Evolutionary conservation across 352 stramenopile genomes (phyloP).

Genomic region (Globisporangium alternatum): DNA sequence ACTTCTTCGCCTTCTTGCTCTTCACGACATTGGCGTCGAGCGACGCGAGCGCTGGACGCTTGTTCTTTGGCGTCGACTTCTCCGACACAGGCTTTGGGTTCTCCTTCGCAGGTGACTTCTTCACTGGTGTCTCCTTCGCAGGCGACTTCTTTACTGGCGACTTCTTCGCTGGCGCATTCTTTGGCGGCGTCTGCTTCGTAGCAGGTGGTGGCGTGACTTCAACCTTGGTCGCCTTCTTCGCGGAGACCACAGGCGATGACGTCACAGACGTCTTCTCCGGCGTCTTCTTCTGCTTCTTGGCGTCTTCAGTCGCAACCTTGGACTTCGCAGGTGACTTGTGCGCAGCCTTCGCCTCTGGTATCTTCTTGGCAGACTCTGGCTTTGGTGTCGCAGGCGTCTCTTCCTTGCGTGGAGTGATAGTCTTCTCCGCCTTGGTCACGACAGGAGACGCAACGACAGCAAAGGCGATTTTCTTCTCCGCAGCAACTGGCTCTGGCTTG

Average conservation of each 20-base stretch:
- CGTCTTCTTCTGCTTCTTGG: constrained; percentile 9
- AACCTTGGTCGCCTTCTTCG: background rate
- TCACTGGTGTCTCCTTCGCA: background rate
- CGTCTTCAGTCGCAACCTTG: constrained; percentile 1
- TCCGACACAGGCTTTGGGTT: background rate
- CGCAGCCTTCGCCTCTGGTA: constrained; percentile 1
- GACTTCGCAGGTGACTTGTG: constrained; percentile 12
- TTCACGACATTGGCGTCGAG: constrained; percentile 20
- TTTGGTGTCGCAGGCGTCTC: background rate
- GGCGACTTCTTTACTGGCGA: constrained; percentile 7
- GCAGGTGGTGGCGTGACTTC: background rate
- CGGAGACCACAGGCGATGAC: constrained; percentile 1
- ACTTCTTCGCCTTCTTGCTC: constrained; percentile 17
- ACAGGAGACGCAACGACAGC: background rate
- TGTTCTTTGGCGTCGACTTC: constrained; percentile 7
- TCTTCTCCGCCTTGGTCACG: constrained; percentile 12
- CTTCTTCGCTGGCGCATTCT: constrained; percentile 11
- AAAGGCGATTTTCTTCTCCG: background rate
- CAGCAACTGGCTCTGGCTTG: background rate
- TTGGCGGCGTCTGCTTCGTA: constrained; percentile 13
- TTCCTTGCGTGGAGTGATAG: constrained; percentile 8
- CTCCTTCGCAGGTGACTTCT: constrained; percentile 21
- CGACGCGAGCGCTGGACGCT: constrained; percentile 10
- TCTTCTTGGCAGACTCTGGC: constrained; percentile 9
- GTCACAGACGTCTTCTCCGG: constrained; percentile 19